These are phyloP conservation scores for Fagus sylvatica DNA, from an alignment of 306 rosid genomes.

Conservation along the genomic window DNA sequence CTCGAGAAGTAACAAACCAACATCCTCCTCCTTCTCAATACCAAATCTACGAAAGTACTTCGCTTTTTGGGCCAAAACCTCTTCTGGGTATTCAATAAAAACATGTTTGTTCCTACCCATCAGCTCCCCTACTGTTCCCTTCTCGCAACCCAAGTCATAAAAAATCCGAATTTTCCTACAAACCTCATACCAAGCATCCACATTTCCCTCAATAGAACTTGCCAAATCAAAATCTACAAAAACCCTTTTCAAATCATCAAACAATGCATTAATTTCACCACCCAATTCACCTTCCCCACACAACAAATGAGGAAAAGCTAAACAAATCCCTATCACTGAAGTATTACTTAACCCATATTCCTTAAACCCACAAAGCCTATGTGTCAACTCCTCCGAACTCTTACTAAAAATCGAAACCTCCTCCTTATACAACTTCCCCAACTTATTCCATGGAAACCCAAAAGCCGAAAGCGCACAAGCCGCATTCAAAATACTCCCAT, in stretches of 20 bases:
- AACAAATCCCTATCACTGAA: constrained; percentile 58
- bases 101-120: constrained; percentile 44
- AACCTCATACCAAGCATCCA: constrained; percentile 51
- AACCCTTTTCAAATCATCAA: constrained; percentile 48
- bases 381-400: constrained; percentile 37
- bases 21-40: constrained; percentile 49
- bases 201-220: constrained; percentile 54
- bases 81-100: constrained; percentile 53
- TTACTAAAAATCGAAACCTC: constrained; percentile 42
- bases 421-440: constrained; percentile 59
- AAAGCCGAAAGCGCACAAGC: constrained; percentile 59
- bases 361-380: constrained; percentile 44
- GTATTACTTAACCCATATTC: constrained; percentile 51
- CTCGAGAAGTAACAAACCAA: constrained; percentile 49
- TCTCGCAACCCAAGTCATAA: constrained; percentile 54
- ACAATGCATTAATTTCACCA: constrained; percentile 35
- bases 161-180: constrained; percentile 65
- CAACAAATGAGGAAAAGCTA: constrained; percentile 69
- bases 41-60: constrained; percentile 61
- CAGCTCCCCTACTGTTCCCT: constrained; percentile 40
- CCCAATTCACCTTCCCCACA: constrained; percentile 27
- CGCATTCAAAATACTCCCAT: constrained; percentile 45
- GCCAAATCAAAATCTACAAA: constrained; percentile 52
- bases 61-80: constrained; percentile 38
- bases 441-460: constrained; percentile 82